Conservation (phyloP, 2,329 filamentous ascomycete species). For the Aspergillus puulaauensis region DNA sequence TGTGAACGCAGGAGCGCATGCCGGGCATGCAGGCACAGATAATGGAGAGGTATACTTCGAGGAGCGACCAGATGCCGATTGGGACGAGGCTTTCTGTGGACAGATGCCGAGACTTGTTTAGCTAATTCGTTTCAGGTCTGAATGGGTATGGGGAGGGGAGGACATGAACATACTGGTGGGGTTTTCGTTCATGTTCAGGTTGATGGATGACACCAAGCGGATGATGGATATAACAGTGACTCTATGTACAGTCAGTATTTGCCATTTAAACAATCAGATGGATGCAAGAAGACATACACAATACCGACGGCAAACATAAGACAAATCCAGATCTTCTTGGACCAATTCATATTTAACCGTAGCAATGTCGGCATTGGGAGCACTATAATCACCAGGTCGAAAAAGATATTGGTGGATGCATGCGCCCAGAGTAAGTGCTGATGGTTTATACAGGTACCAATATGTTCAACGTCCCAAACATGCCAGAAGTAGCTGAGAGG, state of each 20-base stretch:
- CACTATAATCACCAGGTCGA: slow-evolving; percentile 1
- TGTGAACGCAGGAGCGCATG: slow-evolving; percentile 2
- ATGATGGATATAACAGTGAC: slow-evolving; percentile 2
- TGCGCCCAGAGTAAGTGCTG: background rate
- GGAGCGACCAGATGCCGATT: background rate
- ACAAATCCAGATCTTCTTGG: background rate
- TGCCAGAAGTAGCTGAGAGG: slow-evolving; percentile 1
- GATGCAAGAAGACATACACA: background rate
- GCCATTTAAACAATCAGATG: background rate
- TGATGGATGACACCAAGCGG: background rate
- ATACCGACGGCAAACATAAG: slow-evolving; percentile 1
- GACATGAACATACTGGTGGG: background rate
- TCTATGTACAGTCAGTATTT: background rate
- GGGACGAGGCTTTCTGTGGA: background rate
- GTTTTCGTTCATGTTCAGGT: background rate
- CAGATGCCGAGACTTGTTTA: too few relatives aligned
- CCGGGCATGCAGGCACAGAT: slow-evolving; percentile 6
- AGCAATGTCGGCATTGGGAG: background rate
- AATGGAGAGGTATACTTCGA: slow-evolving; percentile 1
- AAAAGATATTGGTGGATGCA: background rate
- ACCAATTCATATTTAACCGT: background rate
- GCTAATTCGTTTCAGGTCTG: too few relatives aligned
- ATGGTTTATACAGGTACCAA: background rate
- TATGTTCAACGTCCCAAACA: slow-evolving; percentile 5
- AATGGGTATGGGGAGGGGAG: background rate